Evolutionary conservation across 169 alveolate genomes (phyloP), one percentile per base, ranked within the genome.

Genomic region (Plasmodium vivax): DNA sequence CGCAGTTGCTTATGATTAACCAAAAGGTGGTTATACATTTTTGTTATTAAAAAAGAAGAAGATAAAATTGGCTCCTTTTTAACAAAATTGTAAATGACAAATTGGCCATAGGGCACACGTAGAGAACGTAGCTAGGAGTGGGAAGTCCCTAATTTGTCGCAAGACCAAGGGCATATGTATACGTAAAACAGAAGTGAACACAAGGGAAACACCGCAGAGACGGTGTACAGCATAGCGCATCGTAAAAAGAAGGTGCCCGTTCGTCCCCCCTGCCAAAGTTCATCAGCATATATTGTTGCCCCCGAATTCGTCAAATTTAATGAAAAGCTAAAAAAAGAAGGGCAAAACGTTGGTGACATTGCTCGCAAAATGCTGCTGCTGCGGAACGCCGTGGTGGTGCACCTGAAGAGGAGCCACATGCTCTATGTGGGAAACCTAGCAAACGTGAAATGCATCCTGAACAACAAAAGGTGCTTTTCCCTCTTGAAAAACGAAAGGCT

Each of bases 391-490:
- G 83, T 90, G 36, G 51, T 90, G 45, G 79, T 81, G 36, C 92
- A 90, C 54, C 73, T 80, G 62, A 90, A 90, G 73, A 82, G 88
- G 92, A 79, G 94, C 83, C 82, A 68, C 74, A 58, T 82, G 74
- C 32, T 90, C 51, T 71, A 56, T 56, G 14, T 77, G 43, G 68
- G 82, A 36, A 87, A 77, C 34, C 71, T 51, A 14, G 43, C 75
- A 8, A 58, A 87, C 9, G 62, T 87, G 45, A 16, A 54, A 51
- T 75, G 23, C 45, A 7, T 75, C 30, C 68, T 87, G 82, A 87
- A 87, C 71, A 87, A 41, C 45, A 87, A 36, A 56, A 74, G 92
- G 47, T 80, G 4, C 23, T 90, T 81, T 54, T 30, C 77, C 54
- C 4, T 90, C 56, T 30, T 90, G 41, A 79, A 82, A 34, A 90